Percentiles rank a stretch among this genome's conserved stretches.
These are phyloP conservation scores for Coemansia sp. DNA, from an alignment of 192 early-diverging fungal species.

Conservation along the genomic window DNA sequence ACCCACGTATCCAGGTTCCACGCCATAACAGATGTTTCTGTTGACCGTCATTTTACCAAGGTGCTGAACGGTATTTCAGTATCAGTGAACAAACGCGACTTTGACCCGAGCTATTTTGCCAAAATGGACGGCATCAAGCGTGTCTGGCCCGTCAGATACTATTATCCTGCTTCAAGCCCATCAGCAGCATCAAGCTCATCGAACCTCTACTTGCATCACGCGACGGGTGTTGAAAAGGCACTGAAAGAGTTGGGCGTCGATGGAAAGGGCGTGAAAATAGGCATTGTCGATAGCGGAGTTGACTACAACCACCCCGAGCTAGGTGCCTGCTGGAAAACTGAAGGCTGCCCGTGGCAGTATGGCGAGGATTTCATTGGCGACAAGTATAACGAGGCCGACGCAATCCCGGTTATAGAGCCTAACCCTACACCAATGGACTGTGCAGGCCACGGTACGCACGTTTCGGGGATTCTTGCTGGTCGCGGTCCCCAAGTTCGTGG, in stretches of 20 bases:
- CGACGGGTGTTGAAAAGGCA: constrained; percentile 56
- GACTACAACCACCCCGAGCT: constrained; percentile 67
- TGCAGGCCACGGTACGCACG: constrained; percentile 69
- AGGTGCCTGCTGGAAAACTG: constrained; percentile 63
- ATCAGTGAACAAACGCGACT: background rate
- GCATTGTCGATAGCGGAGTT: constrained; percentile 69
- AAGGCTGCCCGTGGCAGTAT: constrained; percentile 57
- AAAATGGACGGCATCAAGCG: constrained; percentile 27
- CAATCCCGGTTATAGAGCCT: constrained; percentile 53
- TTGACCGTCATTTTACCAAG: constrained; percentile 14
- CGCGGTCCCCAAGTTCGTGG: constrained; percentile 53
- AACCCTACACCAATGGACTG: constrained; percentile 58
- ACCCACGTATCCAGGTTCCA: constrained; percentile 11
- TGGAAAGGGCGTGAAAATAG: constrained; percentile 66
- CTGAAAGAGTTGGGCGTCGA: constrained; percentile 51
- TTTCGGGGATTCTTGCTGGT: constrained; percentile 63
- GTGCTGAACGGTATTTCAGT: constrained; percentile 29
- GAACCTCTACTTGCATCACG: constrained; percentile 30
- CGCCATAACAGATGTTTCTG: constrained; percentile 9
- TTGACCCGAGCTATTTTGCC: constrained; percentile 14
- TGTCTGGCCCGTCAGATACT: constrained; percentile 25
- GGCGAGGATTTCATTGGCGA: constrained; percentile 71
- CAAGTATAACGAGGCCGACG: constrained; percentile 28
- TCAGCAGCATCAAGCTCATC: background rate
- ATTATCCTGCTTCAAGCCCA: background rate